A percentile compares a stretch with the other conserved stretches of the same genome.
Conservation (phyloP, 306 rosid species). For the Pachyrhizus erosus region DNA sequence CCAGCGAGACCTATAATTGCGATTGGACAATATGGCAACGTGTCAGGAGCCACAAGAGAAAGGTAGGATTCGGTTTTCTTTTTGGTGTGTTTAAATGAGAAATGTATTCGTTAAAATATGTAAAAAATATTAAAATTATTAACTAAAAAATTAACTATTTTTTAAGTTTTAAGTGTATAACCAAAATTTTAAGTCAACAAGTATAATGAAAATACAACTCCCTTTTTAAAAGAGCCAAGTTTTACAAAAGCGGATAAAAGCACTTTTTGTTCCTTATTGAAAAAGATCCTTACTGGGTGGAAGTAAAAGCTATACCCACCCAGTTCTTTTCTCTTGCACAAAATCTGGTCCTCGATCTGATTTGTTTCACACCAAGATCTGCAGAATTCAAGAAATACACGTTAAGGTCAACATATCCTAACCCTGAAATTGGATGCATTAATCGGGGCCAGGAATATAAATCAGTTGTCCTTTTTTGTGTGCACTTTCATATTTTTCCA, state of each 20-base stretch:
- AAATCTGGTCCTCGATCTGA: slow-evolving; percentile 7
- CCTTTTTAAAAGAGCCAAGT: background rate
- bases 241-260: background rate
- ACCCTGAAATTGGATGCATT: background rate
- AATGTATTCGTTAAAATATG: no score
- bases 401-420: background rate
- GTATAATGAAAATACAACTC: background rate
- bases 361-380: slow-evolving; percentile 8
- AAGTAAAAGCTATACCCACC: background rate
- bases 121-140: no score
- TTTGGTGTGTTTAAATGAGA: no score
- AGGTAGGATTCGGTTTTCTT: background rate
- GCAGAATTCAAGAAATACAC: background rate
- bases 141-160: no score
- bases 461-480: background rate
- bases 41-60: background rate
- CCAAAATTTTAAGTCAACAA: background rate
- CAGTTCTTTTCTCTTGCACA: background rate
- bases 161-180: background rate
- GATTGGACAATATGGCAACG: background rate
- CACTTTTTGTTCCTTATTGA: slow-evolving; percentile 21
- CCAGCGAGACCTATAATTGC: background rate
- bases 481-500: background rate
- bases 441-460: background rate
- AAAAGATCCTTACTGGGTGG: background rate